phyloP scores from a whole-genome alignment of 129 eudicot species.

The Ambrosia artemisiifolia region DNA sequence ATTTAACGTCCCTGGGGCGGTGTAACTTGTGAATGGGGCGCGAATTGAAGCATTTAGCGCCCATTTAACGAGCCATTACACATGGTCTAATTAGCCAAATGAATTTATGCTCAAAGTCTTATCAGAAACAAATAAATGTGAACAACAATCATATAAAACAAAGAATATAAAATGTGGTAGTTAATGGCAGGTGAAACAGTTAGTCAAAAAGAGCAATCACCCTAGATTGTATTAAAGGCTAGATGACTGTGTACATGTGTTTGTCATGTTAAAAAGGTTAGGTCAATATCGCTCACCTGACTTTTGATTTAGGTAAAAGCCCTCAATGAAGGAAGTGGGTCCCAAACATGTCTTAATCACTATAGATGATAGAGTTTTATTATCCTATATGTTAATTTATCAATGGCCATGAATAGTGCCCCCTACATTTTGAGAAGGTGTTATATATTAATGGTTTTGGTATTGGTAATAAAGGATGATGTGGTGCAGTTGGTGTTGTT shows the following conservation, averaged over 20 bases:
- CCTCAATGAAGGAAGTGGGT: not conserved
- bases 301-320: not conserved
- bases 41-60: too few relatives aligned
- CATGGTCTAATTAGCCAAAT: not conserved
- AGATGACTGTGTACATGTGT: not conserved
- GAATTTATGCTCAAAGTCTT: not conserved
- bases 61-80: too few relatives aligned
- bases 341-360: not conserved
- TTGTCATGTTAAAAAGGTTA: not conserved
- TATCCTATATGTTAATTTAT: too few relatives aligned
- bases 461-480: too few relatives aligned
- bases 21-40: too few relatives aligned
- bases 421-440: too few relatives aligned
- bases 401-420: too few relatives aligned
- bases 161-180: conserved; percentile 6
- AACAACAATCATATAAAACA: not conserved
- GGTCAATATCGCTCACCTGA: conserved; percentile 8
- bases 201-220: conserved; percentile 6
- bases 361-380: too few relatives aligned
- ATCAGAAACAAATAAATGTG: not conserved
- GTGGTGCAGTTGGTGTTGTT: too few relatives aligned
- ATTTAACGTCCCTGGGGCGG: too few relatives aligned
- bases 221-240: not conserved
- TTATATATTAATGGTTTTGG: too few relatives aligned
- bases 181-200: conserved; percentile 21